Evolutionary conservation across 2,329 filamentous ascomycete genomes (phyloP).

Genomic region (Fusarium nodosum): DNA sequence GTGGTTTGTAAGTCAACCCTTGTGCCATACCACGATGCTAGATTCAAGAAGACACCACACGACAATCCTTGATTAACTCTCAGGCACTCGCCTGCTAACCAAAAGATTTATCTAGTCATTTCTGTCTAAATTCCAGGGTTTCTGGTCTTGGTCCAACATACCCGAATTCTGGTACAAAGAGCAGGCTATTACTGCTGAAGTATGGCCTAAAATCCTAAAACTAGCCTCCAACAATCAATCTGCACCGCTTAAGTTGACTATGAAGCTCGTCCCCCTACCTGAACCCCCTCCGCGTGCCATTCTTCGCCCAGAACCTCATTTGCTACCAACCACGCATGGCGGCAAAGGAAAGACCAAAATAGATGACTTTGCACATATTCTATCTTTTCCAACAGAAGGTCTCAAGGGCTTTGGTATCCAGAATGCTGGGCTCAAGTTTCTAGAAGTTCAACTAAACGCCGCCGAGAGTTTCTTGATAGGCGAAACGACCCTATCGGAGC

Average conservation of each 20-base stretch:
- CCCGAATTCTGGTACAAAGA: slow-evolving; percentile 56
- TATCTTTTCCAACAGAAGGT: slow-evolving; percentile 35
- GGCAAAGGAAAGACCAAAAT: slow-evolving; percentile 10
- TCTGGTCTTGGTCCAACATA: slow-evolving; percentile 55
- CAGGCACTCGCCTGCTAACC: not conserved
- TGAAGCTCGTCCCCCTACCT: slow-evolving; percentile 43
- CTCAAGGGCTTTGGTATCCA: not conserved
- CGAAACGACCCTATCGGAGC: slow-evolving; percentile 48
- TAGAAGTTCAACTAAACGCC: slow-evolving; percentile 46
- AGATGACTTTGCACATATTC: slow-evolving; percentile 37
- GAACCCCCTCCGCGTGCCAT: slow-evolving; percentile 33
- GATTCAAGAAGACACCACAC: too few species aligned
- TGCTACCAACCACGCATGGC: slow-evolving; percentile 9
- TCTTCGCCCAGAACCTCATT: slow-evolving; percentile 31
- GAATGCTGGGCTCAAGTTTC: slow-evolving; percentile 12
- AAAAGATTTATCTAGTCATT: slow-evolving; percentile 52
- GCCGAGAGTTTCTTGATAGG: slow-evolving; percentile 50
- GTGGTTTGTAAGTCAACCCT: slow-evolving; percentile 59
- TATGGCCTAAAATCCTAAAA: slow-evolving; percentile 52
- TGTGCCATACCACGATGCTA: too few species aligned
- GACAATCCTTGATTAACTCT: not conserved
- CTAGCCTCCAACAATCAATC: slow-evolving; percentile 42
- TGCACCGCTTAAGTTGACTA: slow-evolving; percentile 41
- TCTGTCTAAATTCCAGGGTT: slow-evolving; percentile 58
- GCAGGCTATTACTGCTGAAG: slow-evolving; percentile 47